Evolutionary conservation across 2,329 filamentous ascomycete species (phyloP), one percentile per base, ranked within the genome.

Genomic region (Cadophora gregata): DNA sequence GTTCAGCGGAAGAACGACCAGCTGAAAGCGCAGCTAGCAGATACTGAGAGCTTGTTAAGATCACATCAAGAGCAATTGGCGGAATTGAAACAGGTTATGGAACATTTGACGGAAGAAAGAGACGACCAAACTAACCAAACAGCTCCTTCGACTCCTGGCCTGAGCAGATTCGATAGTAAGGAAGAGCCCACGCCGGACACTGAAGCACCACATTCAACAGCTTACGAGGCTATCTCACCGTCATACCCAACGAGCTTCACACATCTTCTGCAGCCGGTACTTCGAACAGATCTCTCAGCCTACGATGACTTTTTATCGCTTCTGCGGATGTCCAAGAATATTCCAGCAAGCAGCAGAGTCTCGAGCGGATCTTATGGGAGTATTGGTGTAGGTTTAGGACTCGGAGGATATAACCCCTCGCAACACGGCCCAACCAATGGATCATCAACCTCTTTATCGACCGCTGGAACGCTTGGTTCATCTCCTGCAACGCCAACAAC

Each of bases 41-140:
- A 99, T 77, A 95, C 92, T 0, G 93, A 98, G 79, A 85, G 86
- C 27, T 85, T 99, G 21, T 86, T 99, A 68, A 89, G 88, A 66
- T 97, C 93, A 0, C 93, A 98, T 74, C 94, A 97, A 77, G 94
- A 98, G 78, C 96, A 99, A 78, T 83, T 99, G 2, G 86, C 91
- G 2, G 92, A 98, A 78, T 86, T 99, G 70, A 99, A 99, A 80
- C 84, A 87, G 24, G 93, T 97, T 70, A 93, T 99, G 88, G 93
- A 97, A 79, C 89, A 90, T 73, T 92, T 97, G 88, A 86, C 85
- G 27, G 83, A 87, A 14, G 88, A 93, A 72, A 86, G 85, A 67
- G 92, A 96, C 71, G 91, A 96, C 72, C 84, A 87, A 71, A 85
- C 89, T 59, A 88, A 86, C 65, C 85, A 88, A n/a, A 91, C 92